Base-by-base conservation (phyloP, 2,329 filamentous ascomycete genomes). In the Pyricularia grisea region DNA sequence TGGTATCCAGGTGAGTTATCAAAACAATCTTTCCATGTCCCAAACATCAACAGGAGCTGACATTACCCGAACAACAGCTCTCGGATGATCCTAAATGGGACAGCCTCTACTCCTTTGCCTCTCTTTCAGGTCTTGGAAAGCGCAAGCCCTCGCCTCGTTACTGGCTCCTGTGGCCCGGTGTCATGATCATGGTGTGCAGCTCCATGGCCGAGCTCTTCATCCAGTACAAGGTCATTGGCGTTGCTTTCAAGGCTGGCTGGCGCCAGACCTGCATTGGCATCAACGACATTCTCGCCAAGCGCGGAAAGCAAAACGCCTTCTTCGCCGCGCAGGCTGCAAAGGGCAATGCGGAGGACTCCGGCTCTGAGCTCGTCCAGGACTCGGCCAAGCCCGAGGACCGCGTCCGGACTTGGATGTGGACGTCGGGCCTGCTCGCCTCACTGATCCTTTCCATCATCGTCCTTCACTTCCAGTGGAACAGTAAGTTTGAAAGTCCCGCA, bases 321-420 rank as follows among this genome's bases (percentile, higher is more conserved):
- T 80, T 86, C 36, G 78, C 81, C 71, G 77, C 76, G 70, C 78
- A 80, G 31, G 80, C 81, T 9, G 31, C 12, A 33, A 28, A 42
- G 33, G 50, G 25, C 17, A 71, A 74, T 10, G 71, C 68, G 64
- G 74, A 74, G 33, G 66, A 36, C 11, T 36, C 71, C 25, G 74
- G 76, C 68, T 70, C 79, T 50, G 71, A 79, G 4, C 33, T 33
- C 27, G 33, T 58, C 25, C 76, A 83, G 75, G 85, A 88, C 75
- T 81, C 83, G 36, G 81, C 85, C 60, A 73, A 74, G 27, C 74
- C 78, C 11, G 74, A 83, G 66, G 77, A 85, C 71, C 81, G 82
- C 69, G 84, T 87, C 68, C 81, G 81, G 73, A 78, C 79, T 75
- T 87, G 83, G 84, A 81, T 83, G 79, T 87, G 83, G 85, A 71